Conservation (phyloP, 257 asterid species). For the Nicotiana knightiana region DNA sequence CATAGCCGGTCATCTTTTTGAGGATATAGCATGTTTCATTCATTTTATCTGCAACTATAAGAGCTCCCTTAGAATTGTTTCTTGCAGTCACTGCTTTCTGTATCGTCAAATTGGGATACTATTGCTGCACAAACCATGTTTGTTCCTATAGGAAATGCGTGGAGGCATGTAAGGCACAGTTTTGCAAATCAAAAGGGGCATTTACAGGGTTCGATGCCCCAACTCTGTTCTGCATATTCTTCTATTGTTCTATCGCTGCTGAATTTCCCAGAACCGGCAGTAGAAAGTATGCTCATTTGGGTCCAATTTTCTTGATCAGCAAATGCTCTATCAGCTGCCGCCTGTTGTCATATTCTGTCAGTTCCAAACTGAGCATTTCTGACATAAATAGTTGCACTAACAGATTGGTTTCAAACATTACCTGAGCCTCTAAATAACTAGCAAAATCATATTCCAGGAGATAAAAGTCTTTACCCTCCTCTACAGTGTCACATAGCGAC, state of each 20-base stretch:
- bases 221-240: conserved; percentile 39
- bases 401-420: conserved; percentile 8
- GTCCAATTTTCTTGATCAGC: conserved; percentile 40
- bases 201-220: conserved; percentile 47
- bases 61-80: neutral
- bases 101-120: neutral
- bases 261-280: conserved; percentile 44
- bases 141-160: neutral
- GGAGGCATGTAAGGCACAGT: neutral
- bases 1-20: neutral
- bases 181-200: conserved; percentile 34
- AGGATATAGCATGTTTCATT: neutral
- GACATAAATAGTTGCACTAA: neutral
- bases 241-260: conserved; percentile 48
- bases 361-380: conserved; percentile 5
- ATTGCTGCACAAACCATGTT: neutral
- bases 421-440: conserved; percentile 51
- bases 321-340: conserved; percentile 37
- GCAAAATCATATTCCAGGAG: conserved; percentile 41
- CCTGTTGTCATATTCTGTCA: conserved; percentile 23
- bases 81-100: neutral
- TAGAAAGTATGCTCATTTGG: conserved; percentile 39
- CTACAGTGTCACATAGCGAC: conserved; percentile 37
- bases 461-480: conserved; percentile 39
- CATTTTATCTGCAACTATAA: neutral